Evolutionary conservation across 2,329 filamentous ascomycete genomes (phyloP).

Genomic region (Xylaria sp.): DNA sequence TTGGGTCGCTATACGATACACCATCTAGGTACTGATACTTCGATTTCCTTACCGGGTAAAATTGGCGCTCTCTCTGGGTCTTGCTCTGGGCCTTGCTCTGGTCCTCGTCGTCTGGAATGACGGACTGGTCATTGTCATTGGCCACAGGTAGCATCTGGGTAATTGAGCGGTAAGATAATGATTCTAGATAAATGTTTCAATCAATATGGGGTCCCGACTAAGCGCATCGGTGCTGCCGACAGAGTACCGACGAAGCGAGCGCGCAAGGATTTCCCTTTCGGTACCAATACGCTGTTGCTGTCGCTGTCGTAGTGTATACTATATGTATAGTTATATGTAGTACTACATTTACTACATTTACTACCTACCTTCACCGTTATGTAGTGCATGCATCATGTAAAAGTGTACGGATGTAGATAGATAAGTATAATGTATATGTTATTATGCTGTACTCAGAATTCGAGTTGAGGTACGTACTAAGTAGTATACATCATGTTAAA

Average conservation of each 20-base stretch:
- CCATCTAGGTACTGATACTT: background rate
- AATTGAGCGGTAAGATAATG: slow-evolving; percentile 27
- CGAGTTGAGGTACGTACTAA: background rate
- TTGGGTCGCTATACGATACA: background rate
- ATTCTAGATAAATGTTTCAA: slow-evolving; percentile 10
- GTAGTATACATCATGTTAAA: background rate
- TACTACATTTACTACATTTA: no score
- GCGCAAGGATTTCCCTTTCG: slow-evolving; percentile 33
- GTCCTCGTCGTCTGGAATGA: background rate
- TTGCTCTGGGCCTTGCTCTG: no score
- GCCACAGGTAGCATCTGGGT: background rate
- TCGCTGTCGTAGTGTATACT: background rate
- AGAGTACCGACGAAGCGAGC: slow-evolving; percentile 29
- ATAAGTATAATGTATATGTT: no score
- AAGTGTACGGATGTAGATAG: background rate
- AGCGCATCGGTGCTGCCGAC: slow-evolving; percentile 38
- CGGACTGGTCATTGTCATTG: slow-evolving; percentile 3
- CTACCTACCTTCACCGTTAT: background rate
- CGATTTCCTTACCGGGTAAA: slow-evolving; percentile 2
- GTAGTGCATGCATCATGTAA: background rate
- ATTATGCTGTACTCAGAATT: background rate
- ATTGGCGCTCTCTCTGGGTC: background rate
- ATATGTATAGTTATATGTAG: no score
- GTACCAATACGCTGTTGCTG: slow-evolving; percentile 12
- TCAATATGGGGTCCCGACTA: slow-evolving; percentile 23